Base-by-base conservation (phyloP, 2,329 filamentous ascomycete species). In the Hypoxylon sp. region DNA sequence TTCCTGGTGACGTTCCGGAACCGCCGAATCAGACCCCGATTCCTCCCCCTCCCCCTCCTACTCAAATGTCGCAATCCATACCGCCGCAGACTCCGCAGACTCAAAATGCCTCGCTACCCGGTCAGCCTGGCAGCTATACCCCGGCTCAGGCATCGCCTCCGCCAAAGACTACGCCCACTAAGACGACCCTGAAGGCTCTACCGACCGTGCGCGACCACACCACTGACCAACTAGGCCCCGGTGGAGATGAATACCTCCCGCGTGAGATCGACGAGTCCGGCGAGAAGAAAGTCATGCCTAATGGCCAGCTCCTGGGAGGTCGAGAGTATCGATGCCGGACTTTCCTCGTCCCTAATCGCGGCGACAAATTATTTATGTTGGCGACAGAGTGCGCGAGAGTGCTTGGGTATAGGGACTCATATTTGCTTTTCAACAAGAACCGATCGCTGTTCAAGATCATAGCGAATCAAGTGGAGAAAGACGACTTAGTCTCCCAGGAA, bases 361-460 rank as follows among this genome's bases (percentile, higher is more conserved):
- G 93, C 27, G 91, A 96, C 71, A 97, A 97, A 80, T 87, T 98
- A 5, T 99, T 98, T 81, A 99, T 99, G 96, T 88, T 99, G 55
- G 96, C 96, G 34, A 99, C 96, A 14, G 96, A 99, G 80, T 98
- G 96, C 77, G 96, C 96, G 23, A 89, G 96, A 71, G 94, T 97
- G 3, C 84, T 98, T 21, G 92, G 94, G 48, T 99, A 99, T 78
- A 88, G 96, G 66, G 96, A 99, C 79, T 97, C 94, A n/a, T 99
- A 99, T 78, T 85, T 99, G 34, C 83, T 99, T 14, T 99, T 99
- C 84, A 98, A 98, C 86, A 97, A 98, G 82, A 98, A 99, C 79
- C 87, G 95, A 70, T 98, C 96, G 1, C 84, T 99, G 7, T 97
- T 88, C 85, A 99, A 99, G 81, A 99, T 99, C 76, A 99, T 99